Evolutionary conservation across 129 eudicot species (phyloP), one percentile per base, ranked within the genome.

Genomic region (Pittosporum tobira): DNA sequence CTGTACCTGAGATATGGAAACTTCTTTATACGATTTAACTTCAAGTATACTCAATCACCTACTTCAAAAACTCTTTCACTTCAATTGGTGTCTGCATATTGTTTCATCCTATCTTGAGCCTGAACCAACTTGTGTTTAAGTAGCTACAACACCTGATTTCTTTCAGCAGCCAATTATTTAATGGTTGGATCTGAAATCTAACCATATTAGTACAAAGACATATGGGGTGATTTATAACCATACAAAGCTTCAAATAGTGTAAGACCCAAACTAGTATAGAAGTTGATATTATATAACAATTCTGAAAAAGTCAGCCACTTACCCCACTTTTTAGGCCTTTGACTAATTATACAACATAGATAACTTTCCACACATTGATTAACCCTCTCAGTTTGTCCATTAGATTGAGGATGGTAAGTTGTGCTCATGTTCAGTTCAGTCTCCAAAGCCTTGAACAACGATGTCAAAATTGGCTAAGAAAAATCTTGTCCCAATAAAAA

Each of bases 191-290:
- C 21, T 28, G 2, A 4, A 15, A 16, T n/a, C n/a, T 24, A 3
- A 19, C 4, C 6, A 18, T 4, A 18, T 19, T 26, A 5, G n/a
- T 15, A 36, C 36, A 10, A 13, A 14, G 7, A 13, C 11, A 51
- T 15, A 2, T 24, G 18, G 3, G 57, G 15, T 6, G 57, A 36
- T 7, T 9, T 23, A 30, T 51, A 51, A 1, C 59, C 55, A 44
- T 51, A 64, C 0, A 65, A 19, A 4, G 61, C 70, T 16, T 65
- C 61, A 24, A 65, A 65, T 0, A 44, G 70, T 1, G 62, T 31
- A 42, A 38, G 59, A 0, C 38, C 1, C 0, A 68, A 8, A 15
- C 60, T 36, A 5, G 45, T 13, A n/a, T 68, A 66, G 3, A 20
- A 51, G 11, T 4, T 16, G 0, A 61, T 48, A 6, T 68, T 49